Conservation (phyloP, 177 flowering plant genomes). For the Vitis hybrid region DNA sequence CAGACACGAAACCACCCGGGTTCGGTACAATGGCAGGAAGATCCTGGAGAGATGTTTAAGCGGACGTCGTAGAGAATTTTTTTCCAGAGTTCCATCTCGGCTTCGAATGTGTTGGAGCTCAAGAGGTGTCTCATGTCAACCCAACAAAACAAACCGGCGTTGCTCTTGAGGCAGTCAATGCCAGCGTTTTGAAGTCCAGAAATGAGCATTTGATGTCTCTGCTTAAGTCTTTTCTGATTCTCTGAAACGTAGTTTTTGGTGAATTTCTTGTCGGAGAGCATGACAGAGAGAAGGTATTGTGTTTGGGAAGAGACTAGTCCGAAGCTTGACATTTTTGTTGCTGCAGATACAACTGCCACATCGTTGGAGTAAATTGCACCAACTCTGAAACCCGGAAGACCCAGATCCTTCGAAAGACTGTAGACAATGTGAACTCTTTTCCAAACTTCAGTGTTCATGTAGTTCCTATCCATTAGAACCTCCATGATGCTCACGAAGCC, state of each 20-base stretch:
- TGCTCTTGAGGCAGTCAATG: slow-evolving; percentile 62
- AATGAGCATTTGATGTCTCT: slow-evolving; percentile 55
- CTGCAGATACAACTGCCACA: slow-evolving; percentile 57
- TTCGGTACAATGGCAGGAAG: slow-evolving; percentile 84
- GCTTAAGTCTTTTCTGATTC: slow-evolving; percentile 49
- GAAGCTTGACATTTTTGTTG: slow-evolving; percentile 96
- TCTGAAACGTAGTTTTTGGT: slow-evolving; percentile 42
- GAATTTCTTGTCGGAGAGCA: slow-evolving; percentile 74
- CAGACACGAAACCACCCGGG: slow-evolving; percentile 97
- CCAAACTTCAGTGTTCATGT: slow-evolving; percentile 22
- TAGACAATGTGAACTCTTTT: slow-evolving; percentile 68
- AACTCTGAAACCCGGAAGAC: slow-evolving; percentile 91
- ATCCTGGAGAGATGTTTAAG: slow-evolving; percentile 82
- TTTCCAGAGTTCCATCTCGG: slow-evolving; percentile 86
- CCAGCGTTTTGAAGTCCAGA: slow-evolving; percentile 59
- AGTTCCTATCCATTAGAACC: slow-evolving; percentile 33
- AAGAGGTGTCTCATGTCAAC: slow-evolving; percentile 82
- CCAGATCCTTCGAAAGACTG: slow-evolving; percentile 87
- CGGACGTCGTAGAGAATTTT: slow-evolving; percentile 64
- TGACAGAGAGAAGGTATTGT: slow-evolving; percentile 66
- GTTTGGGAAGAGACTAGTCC: slow-evolving; percentile 86
- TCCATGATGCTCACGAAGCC: slow-evolving; percentile 65
- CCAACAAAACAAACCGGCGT: slow-evolving; percentile 85
- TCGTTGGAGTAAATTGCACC: slow-evolving; percentile 87
- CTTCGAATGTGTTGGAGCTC: slow-evolving; percentile 55